phyloP scores from a whole-genome alignment of 1,139 yeast genomes.

The Blastobotrys ciferrii region DNA sequence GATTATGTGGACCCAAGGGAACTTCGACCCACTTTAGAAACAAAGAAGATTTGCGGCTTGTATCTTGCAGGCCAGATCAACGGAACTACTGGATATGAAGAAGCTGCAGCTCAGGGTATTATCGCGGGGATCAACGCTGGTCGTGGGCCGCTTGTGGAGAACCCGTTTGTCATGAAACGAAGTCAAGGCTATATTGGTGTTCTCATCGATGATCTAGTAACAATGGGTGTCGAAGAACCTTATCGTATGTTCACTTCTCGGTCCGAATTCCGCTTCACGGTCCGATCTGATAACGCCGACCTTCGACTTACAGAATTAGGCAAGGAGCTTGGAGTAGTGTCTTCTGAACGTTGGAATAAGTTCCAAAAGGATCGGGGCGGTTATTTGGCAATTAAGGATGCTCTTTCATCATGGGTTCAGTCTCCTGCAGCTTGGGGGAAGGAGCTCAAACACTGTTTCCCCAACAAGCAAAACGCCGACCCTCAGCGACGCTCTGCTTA shows the following conservation, averaged over 20 bases:
- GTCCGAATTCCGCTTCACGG: conserved; percentile 85
- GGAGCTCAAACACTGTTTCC: conserved; percentile 28
- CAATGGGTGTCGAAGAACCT: conserved; percentile 96
- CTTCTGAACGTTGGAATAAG: conserved; percentile 55
- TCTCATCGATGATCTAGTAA: conserved; percentile 85
- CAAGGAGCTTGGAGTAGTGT: conserved; percentile 61
- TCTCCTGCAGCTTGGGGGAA: conserved; percentile 65
- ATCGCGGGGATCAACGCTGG: conserved; percentile 94
- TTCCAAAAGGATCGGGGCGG: conserved; percentile 48
- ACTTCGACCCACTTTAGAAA: conserved; percentile 71
- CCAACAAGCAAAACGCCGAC: conserved; percentile 38
- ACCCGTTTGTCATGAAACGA: conserved; percentile 58
- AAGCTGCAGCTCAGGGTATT: conserved; percentile 96
- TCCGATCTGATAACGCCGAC: conserved; percentile 94
- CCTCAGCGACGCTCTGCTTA: conserved; percentile 54
- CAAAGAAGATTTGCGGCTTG: conserved; percentile 74
- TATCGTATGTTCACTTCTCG: conserved; percentile 97
- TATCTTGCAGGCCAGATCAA: conserved; percentile 96
- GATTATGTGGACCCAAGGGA: conserved; percentile 96
- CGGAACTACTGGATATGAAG: conserved; percentile 99
- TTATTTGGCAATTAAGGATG: conserved; percentile 46
- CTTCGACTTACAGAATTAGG: conserved; percentile 73
- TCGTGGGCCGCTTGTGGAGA: conserved; percentile 36
- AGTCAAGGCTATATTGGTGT: conserved; percentile 92
- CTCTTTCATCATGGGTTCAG: conserved; percentile 46